Base-by-base conservation (phyloP, 345 rosid species). In the Dovyalis caffra region DNA sequence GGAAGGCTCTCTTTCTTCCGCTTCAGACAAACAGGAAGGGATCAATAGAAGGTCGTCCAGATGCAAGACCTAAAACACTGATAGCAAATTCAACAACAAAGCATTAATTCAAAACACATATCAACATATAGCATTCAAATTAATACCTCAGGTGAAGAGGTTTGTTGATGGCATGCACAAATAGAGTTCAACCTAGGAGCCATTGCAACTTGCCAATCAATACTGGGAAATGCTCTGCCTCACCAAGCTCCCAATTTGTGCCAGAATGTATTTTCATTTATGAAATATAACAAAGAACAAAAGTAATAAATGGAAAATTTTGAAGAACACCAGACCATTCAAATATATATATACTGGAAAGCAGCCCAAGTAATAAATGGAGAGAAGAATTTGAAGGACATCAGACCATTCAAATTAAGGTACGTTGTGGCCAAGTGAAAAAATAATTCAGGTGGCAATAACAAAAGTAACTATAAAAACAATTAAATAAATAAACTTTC, bases 111-210 rank as follows among this genome's bases (percentile, higher is more conserved):
- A 45, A 45, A 45, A 57, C 31, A 57, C 29, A 57, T 29, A 57
- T 23, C 29, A 57, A 5, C 4, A 23, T 57, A 7, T 57, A 43
- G 49, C 12, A 43, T 8, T 8, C 62, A 62, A 62, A 18, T 18
- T 20, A 6, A 31, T 88, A 94, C 97, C 98, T 87, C 97, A 93
- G 28, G 92, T 28, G 66, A 92, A 94, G 64, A 94, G 92, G 79
- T 88, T 91, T 9, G 75, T 49, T 3, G 80, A n/a, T 0, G 93
- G 86, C 87, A 85, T 79, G 74, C 34, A 68, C 97, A 90, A 31
- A 88, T 73, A 65, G 97, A 81, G 70, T 82, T 87, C 12, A 91
- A 72, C 90, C 91, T 74, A 31, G 91, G 14, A 15, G 51, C 51
- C 51, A 45, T 79, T 4, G 87, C 82, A 70, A 58, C 78, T 81